A percentile compares a stretch with the other conserved stretches of the same genome.
Conservation (phyloP, 2,329 filamentous ascomycete genomes). For the Aspergillus novofumigatus region DNA sequence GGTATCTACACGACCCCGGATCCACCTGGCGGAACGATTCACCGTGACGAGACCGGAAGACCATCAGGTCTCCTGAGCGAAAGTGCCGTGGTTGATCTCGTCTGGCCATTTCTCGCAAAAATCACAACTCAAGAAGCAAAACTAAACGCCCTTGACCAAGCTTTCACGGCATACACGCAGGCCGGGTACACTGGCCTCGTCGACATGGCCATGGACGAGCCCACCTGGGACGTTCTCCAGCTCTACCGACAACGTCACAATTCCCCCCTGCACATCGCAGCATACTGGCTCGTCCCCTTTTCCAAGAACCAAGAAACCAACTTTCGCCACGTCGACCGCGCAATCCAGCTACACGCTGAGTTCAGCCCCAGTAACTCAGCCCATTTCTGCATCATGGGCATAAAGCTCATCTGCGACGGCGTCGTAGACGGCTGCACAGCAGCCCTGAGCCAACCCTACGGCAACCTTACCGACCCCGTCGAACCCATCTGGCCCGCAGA, state of each 20-base stretch:
- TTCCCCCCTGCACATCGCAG: conserved; percentile 44
- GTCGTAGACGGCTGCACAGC: conserved; percentile 51
- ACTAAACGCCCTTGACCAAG: conserved; percentile 36
- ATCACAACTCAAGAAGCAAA: conserved; percentile 43
- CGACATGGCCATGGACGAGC: conserved; percentile 52
- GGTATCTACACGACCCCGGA: conserved; percentile 38
- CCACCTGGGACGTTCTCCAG: conserved; percentile 44
- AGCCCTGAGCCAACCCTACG: conserved; percentile 45
- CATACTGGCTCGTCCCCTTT: conserved; percentile 47
- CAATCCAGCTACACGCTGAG: conserved; percentile 39
- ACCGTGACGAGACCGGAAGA: conserved; percentile 42
- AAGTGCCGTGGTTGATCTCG: conserved; percentile 42
- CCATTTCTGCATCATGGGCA: conserved; percentile 43
- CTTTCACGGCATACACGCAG: conserved; percentile 41
- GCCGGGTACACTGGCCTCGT: conserved; percentile 48
- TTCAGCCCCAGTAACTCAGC: conserved; percentile 40
- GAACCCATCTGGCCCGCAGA: conserved; percentile 46
- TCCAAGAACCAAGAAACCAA: conserved; percentile 36
- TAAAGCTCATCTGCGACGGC: conserved; percentile 50
- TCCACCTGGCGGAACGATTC: conserved; percentile 45
- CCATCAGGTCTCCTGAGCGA: conserved; percentile 46
- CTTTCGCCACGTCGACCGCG: conserved; percentile 42
- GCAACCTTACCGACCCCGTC: conserved; percentile 35
- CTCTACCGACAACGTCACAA: conserved; percentile 33
- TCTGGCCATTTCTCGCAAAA: conserved; percentile 46